Conservation (phyloP, 495 filamentous ascomycete genomes). For the Thermothielavioides terrestris region DNA sequence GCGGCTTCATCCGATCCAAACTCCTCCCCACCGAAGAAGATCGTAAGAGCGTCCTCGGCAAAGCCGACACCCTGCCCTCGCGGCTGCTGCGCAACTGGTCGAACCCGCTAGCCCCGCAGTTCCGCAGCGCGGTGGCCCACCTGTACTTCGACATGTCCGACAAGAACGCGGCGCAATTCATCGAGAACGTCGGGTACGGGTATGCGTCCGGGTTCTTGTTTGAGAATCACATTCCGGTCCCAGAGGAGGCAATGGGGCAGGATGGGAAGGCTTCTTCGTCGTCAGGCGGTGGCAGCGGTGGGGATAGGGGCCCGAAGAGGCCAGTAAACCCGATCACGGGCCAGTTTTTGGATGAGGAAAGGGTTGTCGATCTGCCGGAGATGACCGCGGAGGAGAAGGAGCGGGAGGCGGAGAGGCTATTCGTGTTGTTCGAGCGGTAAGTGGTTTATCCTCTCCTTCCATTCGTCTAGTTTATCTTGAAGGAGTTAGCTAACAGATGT, state of each 20-base stretch:
- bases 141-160: slow-evolving; percentile 82
- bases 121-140: slow-evolving; percentile 66
- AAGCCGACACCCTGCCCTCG: slow-evolving; percentile 63
- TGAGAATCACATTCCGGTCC: slow-evolving; percentile 68
- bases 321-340: slow-evolving; percentile 83
- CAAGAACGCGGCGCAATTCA: slow-evolving; percentile 60
- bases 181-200: slow-evolving; percentile 81
- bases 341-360: slow-evolving; percentile 67
- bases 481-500: slow-evolving; percentile 1
- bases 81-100: slow-evolving; percentile 73
- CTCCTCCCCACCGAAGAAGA: slow-evolving; percentile 76
- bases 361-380: slow-evolving; percentile 43
- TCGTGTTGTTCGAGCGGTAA: slow-evolving; percentile 91
- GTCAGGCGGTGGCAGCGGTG: slow-evolving; percentile 27
- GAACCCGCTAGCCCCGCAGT: slow-evolving; percentile 55
- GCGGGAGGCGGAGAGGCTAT: slow-evolving; percentile 82
- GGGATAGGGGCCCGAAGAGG: slow-evolving; percentile 3
- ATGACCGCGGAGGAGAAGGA: slow-evolving; percentile 94
- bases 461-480: not conserved
- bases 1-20: slow-evolving; percentile 51
- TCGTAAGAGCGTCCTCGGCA: slow-evolving; percentile 69
- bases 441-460: too few species aligned
- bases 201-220: slow-evolving; percentile 86
- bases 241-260: slow-evolving; percentile 55
- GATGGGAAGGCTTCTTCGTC: slow-evolving; percentile 6